A percentile compares a stretch with the other conserved stretches of the same genome.
Evolutionary conservation across 495 filamentous ascomycete species (phyloP).

Genomic region (Xylaria cubensis): DNA sequence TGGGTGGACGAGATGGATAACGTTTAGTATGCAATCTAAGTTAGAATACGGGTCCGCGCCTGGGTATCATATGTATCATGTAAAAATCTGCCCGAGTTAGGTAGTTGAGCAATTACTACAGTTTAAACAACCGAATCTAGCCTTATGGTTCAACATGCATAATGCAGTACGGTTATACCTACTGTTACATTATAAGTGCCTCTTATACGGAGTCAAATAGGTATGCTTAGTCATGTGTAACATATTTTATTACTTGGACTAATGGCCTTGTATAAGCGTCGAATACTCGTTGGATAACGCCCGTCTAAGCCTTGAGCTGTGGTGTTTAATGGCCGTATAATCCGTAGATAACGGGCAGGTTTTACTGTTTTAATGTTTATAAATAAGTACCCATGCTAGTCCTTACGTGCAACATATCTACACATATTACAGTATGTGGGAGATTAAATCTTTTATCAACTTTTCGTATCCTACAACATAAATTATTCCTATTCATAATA

Average conservation of each 20-base stretch:
- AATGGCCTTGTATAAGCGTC: too few species aligned
- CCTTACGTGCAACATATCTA: too few species aligned
- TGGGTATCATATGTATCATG: background rate
- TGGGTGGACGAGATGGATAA: background rate
- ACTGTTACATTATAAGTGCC: too few species aligned
- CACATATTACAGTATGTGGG: too few species aligned
- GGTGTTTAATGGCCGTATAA: too few species aligned
- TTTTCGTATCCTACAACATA: background rate
- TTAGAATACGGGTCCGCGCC: background rate
- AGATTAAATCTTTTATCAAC: background rate
- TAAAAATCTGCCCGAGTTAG: background rate
- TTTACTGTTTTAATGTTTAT: too few species aligned
- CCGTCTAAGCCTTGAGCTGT: too few species aligned
- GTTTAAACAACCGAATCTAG: background rate
- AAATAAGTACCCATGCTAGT: too few species aligned
- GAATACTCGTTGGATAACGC: too few species aligned
- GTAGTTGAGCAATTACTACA: background rate
- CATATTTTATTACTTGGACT: too few species aligned
- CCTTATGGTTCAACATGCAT: background rate
- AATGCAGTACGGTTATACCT: too few species aligned
- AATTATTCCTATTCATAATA: background rate
- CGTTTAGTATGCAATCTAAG: background rate
- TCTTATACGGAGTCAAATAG: background rate
- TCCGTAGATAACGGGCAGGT: too few species aligned
- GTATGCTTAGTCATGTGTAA: background rate